Conservation (phyloP, 805 yeast genomes). For the Yarrowia osloensis region DNA sequence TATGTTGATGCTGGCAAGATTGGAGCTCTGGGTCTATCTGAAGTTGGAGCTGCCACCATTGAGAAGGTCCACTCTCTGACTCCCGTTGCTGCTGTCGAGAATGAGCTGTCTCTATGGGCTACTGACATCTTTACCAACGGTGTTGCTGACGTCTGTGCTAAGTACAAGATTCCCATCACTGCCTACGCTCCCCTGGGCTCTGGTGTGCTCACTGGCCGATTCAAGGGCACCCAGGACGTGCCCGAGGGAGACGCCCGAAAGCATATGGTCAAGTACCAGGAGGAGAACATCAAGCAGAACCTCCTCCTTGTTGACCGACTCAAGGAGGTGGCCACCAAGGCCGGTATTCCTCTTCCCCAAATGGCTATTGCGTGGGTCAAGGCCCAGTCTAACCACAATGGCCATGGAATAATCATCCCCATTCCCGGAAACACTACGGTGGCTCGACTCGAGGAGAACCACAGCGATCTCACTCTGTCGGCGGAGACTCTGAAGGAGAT, state of each 20-base stretch:
- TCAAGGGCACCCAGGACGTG: constrained; percentile 51
- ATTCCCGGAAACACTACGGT: constrained; percentile 75
- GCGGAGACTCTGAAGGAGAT: constrained; percentile 61
- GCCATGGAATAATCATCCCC: constrained; percentile 63
- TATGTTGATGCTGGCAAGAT: constrained; percentile 64
- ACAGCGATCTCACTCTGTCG: constrained; percentile 48
- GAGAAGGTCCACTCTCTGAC: constrained; percentile 55
- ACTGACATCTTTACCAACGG: constrained; percentile 65
- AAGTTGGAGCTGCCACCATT: constrained; percentile 65
- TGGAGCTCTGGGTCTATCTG: constrained; percentile 73
- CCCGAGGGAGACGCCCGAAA: constrained; percentile 59
- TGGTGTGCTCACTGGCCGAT: constrained; percentile 70
- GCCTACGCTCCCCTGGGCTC: constrained; percentile 84
- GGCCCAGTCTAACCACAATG: constrained; percentile 44
- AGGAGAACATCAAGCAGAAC: constrained; percentile 60
- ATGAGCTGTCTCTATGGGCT: constrained; percentile 74
- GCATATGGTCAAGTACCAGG: constrained; percentile 57
- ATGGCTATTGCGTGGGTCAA: constrained; percentile 68
- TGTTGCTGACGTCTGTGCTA: constrained; percentile 58
- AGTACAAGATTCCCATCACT: constrained; percentile 62
- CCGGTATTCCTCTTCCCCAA: constrained; percentile 60
- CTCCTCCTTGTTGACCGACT: constrained; percentile 52
- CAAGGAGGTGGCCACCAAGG: constrained; percentile 51
- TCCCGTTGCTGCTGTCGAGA: constrained; percentile 69
- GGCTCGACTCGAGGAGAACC: constrained; percentile 63